Evolutionary conservation across 768 basidiomycete species (phyloP).

Genomic region (Rhizopogon vinicolor): DNA sequence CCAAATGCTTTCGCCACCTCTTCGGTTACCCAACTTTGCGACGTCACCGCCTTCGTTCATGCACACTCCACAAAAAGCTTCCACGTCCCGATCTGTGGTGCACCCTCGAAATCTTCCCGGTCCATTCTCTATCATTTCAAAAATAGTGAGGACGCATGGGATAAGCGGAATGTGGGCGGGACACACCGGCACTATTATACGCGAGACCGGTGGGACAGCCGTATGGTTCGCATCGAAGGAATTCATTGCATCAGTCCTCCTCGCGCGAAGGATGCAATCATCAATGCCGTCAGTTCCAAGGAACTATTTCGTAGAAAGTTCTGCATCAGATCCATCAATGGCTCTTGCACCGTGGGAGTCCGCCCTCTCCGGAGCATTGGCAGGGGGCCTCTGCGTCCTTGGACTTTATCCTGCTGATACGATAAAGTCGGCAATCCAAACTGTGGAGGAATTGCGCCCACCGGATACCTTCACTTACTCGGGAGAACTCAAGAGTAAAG

Average conservation of each 20-base stretch:
- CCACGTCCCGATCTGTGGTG: conserved; percentile 1
- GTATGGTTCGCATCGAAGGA: conserved; percentile 91
- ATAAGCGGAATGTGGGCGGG: conserved; percentile 79
- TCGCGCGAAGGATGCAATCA: conserved; percentile 37
- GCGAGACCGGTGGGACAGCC: conserved; percentile 81
- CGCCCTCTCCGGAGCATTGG: conserved; percentile 72
- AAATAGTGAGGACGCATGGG: conserved; percentile 43
- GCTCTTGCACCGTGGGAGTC: conserved; percentile 60
- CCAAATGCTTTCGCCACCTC: conserved; percentile 54
- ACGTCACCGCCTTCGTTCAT: conserved; percentile 14
- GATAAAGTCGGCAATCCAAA: conserved; percentile 89
- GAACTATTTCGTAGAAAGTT: not conserved
- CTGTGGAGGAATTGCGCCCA: conserved; percentile 74
- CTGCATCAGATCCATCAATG: not conserved
- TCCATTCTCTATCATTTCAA: conserved; percentile 44
- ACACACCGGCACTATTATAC: conserved; percentile 81
- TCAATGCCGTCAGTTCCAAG: conserved; percentile 1
- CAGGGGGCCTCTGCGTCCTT: conserved; percentile 76
- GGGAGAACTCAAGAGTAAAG: conserved; percentile 15
- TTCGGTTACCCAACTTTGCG: conserved; percentile 8
- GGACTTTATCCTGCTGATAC: conserved; percentile 88
- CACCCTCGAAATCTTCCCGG: conserved; percentile 35
- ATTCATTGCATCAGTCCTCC: conserved; percentile 58
- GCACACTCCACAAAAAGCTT: conserved; percentile 5
- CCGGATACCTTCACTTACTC: conserved; percentile 11